Percentiles rank a stretch among this genome's conserved stretches.
These are phyloP conservation scores for Wickerhamomyces ciferrii DNA, from an alignment of 805 yeast species.

Conservation along the genomic window DNA sequence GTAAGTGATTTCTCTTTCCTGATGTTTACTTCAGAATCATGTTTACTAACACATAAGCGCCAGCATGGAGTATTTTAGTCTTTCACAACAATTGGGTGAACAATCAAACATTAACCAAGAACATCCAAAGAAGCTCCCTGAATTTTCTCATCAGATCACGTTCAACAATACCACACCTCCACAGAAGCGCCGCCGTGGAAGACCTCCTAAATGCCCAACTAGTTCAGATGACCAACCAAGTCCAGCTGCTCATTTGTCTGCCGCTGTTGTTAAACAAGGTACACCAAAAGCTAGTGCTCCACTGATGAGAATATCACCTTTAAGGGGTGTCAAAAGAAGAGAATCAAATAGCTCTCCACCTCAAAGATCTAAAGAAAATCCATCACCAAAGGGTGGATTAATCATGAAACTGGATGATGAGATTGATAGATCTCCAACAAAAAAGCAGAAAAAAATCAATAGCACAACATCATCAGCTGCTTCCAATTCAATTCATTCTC, in stretches of 20 bases:
- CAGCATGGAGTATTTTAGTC: background rate
- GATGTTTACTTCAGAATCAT: background rate
- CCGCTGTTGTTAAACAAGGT: slow-evolving; percentile 23
- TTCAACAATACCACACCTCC: slow-evolving; percentile 11
- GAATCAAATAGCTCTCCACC: slow-evolving; percentile 11
- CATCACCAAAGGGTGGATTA: slow-evolving; percentile 23
- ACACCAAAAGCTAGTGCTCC: slow-evolving; percentile 22
- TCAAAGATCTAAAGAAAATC: slow-evolving; percentile 8
- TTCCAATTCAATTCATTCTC: background rate
- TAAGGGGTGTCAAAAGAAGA: background rate
- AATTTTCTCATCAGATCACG: background rate
- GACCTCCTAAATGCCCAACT: slow-evolving; percentile 18
- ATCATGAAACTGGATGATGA: slow-evolving; percentile 12
- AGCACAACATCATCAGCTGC: background rate
- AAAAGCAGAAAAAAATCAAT: background rate
- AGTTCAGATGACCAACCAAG: slow-evolving; percentile 4
- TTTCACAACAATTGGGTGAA: background rate
- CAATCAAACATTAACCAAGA: background rate
- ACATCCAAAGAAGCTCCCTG: background rate
- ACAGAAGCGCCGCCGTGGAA: slow-evolving; percentile 24
- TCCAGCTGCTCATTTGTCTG: slow-evolving; percentile 21
- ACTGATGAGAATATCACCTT: slow-evolving; percentile 23
- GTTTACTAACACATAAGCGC: background rate
- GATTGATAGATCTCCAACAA: background rate
- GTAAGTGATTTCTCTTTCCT: background rate